These are phyloP conservation scores for Candida tammaniensis DNA, from an alignment of 805 yeast genomes.

Conservation along the genomic window DNA sequence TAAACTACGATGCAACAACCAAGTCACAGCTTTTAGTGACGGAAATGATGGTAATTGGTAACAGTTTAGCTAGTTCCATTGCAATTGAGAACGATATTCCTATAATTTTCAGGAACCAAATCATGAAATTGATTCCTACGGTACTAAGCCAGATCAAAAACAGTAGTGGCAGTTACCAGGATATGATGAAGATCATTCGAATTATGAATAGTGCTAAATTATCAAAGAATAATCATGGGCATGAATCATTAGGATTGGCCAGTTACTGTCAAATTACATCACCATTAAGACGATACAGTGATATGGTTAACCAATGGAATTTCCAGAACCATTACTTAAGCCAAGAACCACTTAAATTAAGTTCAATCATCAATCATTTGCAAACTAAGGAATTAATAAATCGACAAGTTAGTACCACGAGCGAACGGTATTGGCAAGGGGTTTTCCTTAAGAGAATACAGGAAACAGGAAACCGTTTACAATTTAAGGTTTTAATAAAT, in stretches of 20 bases:
- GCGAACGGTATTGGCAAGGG: constrained; percentile 37
- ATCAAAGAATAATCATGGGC: constrained; percentile 44
- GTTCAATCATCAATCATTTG: constrained; percentile 25
- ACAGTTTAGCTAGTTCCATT: constrained; percentile 53
- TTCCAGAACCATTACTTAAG: constrained; percentile 26
- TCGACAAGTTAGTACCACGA: constrained; percentile 21
- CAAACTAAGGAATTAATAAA: constrained; percentile 30
- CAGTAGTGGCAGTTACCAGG: constrained; percentile 24
- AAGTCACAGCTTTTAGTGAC: constrained; percentile 65
- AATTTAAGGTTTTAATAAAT: constrained; percentile 20
- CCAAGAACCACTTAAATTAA: constrained; percentile 8
- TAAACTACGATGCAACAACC: constrained; percentile 9
- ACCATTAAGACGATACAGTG: constrained; percentile 82
- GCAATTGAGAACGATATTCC: constrained; percentile 45
- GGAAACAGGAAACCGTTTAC: constrained; percentile 10
- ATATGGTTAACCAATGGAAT: constrained; percentile 79
- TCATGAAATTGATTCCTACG: constrained; percentile 22
- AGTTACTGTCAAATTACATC: constrained; percentile 79
- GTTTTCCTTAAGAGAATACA: constrained; percentile 28
- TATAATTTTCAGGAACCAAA: constrained; percentile 47
- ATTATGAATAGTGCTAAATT: constrained; percentile 54
- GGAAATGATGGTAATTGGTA: constrained; percentile 81
- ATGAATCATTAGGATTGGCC: constrained; percentile 61
- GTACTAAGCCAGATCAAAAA: constrained; percentile 24
- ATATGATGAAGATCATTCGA: constrained; percentile 41